These are phyloP conservation scores for Phyllosticta citrichinensis DNA, from an alignment of 2,329 filamentous ascomycete genomes.

Conservation along the genomic window DNA sequence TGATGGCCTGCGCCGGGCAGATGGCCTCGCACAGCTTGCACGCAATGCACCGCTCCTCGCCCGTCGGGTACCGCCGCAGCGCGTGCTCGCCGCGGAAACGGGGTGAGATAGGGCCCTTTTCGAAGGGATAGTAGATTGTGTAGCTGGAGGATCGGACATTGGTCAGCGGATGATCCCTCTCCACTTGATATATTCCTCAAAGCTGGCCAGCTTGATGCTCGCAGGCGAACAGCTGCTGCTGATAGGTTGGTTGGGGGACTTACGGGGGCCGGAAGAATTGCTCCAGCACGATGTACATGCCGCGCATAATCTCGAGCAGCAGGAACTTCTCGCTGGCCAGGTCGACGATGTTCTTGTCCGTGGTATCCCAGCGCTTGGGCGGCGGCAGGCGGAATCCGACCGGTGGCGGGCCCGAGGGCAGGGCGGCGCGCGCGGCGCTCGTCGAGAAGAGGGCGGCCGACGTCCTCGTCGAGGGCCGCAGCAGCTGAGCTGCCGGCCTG, in stretches of 20 bases:
- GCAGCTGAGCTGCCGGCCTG: slow-evolving; percentile 15
- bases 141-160: slow-evolving; percentile 49
- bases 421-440: slow-evolving; percentile 49
- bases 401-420: slow-evolving; percentile 69
- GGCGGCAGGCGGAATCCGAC: slow-evolving; percentile 68
- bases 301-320: slow-evolving; percentile 87
- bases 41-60: slow-evolving; percentile 97
- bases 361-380: slow-evolving; percentile 70
- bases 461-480: slow-evolving; percentile 29
- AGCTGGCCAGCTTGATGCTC: neutral
- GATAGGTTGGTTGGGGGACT: slow-evolving; percentile 37
- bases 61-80: slow-evolving; percentile 87
- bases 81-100: slow-evolving; percentile 98
- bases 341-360: slow-evolving; percentile 67
- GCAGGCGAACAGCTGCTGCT: neutral
- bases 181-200: neutral
- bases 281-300: slow-evolving; percentile 96
- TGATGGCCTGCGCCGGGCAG: slow-evolving; percentile 96
- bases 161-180: neutral
- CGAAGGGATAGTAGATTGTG: slow-evolving; percentile 97
- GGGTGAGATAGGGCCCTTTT: slow-evolving; percentile 96
- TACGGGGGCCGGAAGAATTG: slow-evolving; percentile 98
- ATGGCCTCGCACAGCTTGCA: slow-evolving; percentile 99
- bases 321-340: slow-evolving; percentile 89
- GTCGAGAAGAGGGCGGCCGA: slow-evolving; percentile 52